These are phyloP conservation scores for Mycena epipterygia DNA, from an alignment of 768 basidiomycete species.

Conservation along the genomic window DNA sequence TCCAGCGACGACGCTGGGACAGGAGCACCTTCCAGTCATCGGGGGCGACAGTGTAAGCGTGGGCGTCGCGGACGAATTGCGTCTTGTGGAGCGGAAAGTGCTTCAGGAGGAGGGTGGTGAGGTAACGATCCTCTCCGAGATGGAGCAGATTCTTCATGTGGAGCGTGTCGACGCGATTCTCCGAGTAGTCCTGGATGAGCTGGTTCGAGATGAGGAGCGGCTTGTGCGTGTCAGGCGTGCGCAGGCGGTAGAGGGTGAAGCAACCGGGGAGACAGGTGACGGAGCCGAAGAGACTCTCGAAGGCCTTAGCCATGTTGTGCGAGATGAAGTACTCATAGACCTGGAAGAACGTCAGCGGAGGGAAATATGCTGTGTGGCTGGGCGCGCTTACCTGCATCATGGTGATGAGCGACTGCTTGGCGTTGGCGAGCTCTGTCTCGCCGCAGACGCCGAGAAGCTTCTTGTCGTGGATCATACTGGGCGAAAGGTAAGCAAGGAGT, in stretches of 20 bases:
- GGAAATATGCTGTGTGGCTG: not conserved
- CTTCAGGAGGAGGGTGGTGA: constrained; percentile 95
- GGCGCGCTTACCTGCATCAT: constrained; percentile 87
- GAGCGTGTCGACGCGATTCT: constrained; percentile 95
- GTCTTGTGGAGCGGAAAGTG: constrained; percentile 96
- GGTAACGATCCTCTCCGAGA: constrained; percentile 98
- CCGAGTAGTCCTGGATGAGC: constrained; percentile 92
- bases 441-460: constrained; percentile 95
- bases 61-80: constrained; percentile 94
- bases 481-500: not conserved
- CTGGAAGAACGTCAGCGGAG: constrained; percentile 48
- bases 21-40: constrained; percentile 95
- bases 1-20: constrained; percentile 99
- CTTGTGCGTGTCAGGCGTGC: constrained; percentile 95
- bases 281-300: constrained; percentile 96
- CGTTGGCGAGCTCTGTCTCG: constrained; percentile 92
- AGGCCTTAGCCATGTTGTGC: constrained; percentile 98
- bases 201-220: constrained; percentile 93
- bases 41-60: constrained; percentile 95
- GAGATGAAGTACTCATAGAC: constrained; percentile 99
- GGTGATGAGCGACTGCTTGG: constrained; percentile 94
- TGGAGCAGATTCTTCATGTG: constrained; percentile 99
- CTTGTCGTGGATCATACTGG: constrained; percentile 97
- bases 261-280: constrained; percentile 99
- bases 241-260: constrained; percentile 96